phyloP scores from a whole-genome alignment of 116 monocot genomes.

The Trichopus zeylanicus region DNA sequence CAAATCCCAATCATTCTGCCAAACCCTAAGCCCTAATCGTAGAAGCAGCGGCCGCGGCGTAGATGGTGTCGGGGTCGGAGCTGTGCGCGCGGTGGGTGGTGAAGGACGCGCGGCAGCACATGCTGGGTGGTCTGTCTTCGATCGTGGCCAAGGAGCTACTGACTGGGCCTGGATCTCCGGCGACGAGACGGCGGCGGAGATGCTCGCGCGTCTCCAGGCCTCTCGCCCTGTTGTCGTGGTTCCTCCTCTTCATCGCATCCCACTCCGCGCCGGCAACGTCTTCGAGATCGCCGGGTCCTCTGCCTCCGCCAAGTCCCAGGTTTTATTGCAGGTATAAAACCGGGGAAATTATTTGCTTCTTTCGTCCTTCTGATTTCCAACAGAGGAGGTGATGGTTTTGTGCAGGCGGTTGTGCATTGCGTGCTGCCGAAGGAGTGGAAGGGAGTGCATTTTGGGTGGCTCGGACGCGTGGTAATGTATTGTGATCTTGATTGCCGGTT shows the following conservation, averaged over 20 bases:
- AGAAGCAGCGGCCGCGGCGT: not conserved
- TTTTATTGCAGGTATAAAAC: constrained; percentile 57
- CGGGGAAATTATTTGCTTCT: not conserved
- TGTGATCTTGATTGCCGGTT: constrained; percentile 89
- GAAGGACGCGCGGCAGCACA: constrained; percentile 42
- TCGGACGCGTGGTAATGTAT: constrained; percentile 53
- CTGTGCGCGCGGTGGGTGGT: constrained; percentile 29
- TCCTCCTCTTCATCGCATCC: constrained; percentile 70
- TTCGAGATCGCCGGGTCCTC: constrained; percentile 93
- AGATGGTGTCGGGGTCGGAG: constrained; percentile 45
- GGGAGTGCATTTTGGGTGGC: constrained; percentile 68
- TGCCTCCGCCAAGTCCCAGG: constrained; percentile 69
- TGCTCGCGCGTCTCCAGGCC: constrained; percentile 34
- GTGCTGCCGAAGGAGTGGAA: constrained; percentile 73
- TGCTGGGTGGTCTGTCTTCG: constrained; percentile 38
- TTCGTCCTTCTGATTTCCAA: not conserved
- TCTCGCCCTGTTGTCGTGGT: constrained; percentile 52
- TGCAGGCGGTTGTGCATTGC: constrained; percentile 56
- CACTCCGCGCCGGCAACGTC: constrained; percentile 71
- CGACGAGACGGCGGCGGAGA: constrained; percentile 52
- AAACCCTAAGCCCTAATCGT: not conserved
- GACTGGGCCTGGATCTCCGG: constrained; percentile 35
- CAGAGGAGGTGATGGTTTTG: not conserved
- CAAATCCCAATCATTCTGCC: not conserved
- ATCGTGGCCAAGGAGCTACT: constrained; percentile 44